Conservation (phyloP, 352 stramenopile genomes). For the Phytopythium chamaehyphon region DNA sequence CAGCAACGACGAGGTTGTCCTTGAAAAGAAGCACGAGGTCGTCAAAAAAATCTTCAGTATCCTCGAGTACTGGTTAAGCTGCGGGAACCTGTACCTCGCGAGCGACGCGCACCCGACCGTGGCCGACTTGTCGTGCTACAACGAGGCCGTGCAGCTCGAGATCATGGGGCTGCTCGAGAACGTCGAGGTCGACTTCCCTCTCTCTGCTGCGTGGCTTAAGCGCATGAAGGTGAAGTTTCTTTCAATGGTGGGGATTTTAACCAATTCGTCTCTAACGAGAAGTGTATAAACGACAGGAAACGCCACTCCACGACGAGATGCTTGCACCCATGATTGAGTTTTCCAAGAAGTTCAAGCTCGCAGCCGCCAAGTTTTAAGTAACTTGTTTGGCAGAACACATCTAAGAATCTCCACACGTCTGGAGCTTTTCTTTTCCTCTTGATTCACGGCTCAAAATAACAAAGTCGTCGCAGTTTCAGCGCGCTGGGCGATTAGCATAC, state of each 20-base stretch:
- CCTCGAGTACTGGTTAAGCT: conserved; percentile 61
- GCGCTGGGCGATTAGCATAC: too few relatives aligned
- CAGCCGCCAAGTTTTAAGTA: conserved; percentile 38
- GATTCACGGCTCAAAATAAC: too few relatives aligned
- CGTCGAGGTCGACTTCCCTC: conserved; percentile 48
- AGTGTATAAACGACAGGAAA: conserved; percentile 18
- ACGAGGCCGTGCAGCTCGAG: conserved; percentile 66
- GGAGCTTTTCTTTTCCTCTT: too few relatives aligned
- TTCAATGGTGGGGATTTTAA: background rate
- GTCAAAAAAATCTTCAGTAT: conserved; percentile 52
- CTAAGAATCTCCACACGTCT: too few relatives aligned
- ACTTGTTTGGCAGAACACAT: too few relatives aligned
- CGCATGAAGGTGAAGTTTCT: conserved; percentile 55
- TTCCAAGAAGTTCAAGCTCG: conserved; percentile 63
- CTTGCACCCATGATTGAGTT: conserved; percentile 63
- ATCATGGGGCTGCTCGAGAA: conserved; percentile 53
- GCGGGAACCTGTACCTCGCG: conserved; percentile 56
- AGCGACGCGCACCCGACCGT: conserved; percentile 49
- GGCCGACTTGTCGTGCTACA: conserved; percentile 70
- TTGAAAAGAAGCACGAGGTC: conserved; percentile 49
- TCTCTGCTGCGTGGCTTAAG: conserved; percentile 48
- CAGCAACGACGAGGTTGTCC: conserved; percentile 34
- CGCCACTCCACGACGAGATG: conserved; percentile 63
- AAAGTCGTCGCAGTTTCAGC: too few relatives aligned
- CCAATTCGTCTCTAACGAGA: too few relatives aligned